Evolutionary conservation across 352 stramenopile species (phyloP), one percentile per base, ranked within the genome.

Genomic region (Aphanomyces astaci): DNA sequence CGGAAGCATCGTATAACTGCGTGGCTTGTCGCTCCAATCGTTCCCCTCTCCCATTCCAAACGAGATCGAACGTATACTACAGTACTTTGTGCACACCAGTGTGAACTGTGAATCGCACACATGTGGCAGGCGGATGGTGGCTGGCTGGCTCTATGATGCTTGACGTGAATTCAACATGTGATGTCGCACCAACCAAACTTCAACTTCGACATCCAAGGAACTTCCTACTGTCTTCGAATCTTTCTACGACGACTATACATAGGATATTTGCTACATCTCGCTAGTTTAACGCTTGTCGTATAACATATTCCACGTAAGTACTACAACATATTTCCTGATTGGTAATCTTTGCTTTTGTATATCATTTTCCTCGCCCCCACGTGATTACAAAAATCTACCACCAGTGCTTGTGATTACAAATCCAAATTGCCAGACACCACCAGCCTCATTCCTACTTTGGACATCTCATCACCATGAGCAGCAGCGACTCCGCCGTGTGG

Each of bases 341-440:
- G n/a, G n/a, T n/a, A n/a, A n/a, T n/a, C n/a, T n/a, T n/a, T n/a
- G n/a, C n/a, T n/a, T n/a, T 43, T 43, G 15, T 43, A 43, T 15
- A 43, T 43, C 7, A 43, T 43, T 7, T 7, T 43, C 7, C 7
- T 15, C 7, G 36, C 7, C 15, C 36, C 36, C 36, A 43, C 15
- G 36, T 59, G 48, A 46, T 65, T 65, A 65, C 56, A 65, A 65
- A 65, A 40, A 40, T 15, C 30, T 22, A n/a, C 13, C 13, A 5
- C 45, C 53, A 17, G 22, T n/a, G 28, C 30, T 3, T 4, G 30
- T 62, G 53, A 43, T 62, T 62, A 62, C 53, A 62, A 62, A 62
- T 46, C 25, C 7, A 10, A 31, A 17, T 11, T 28, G 31, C 13
- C 53, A 27, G 5, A 28, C 36, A 53, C 22, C 13, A 53, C 13